These are phyloP conservation scores for Albifimbria verrucaria DNA, from an alignment of 2,329 filamentous ascomycete genomes.

Conservation along the genomic window DNA sequence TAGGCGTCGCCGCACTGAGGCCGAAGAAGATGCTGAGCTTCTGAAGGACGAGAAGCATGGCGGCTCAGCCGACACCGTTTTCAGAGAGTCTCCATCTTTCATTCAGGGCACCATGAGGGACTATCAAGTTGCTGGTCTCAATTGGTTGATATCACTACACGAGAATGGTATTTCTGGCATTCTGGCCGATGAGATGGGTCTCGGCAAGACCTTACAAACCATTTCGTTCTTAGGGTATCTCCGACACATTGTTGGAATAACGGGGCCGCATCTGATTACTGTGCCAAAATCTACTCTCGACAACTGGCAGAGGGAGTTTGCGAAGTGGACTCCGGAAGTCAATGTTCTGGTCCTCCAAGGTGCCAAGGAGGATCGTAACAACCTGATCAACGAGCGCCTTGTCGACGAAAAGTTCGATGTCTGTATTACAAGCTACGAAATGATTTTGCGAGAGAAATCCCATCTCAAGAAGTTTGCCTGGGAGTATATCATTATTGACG, in stretches of 20 bases:
- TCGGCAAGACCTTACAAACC: slow-evolving; percentile 96
- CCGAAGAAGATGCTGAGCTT: slow-evolving; percentile 92
- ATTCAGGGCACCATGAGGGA: slow-evolving; percentile 89
- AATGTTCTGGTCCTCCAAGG: slow-evolving; percentile 93
- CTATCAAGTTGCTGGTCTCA: slow-evolving; percentile 92
- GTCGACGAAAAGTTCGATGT: slow-evolving; percentile 95
- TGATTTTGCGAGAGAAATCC: slow-evolving; percentile 93
- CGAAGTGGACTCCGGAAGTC: slow-evolving; percentile 91
- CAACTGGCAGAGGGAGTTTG: slow-evolving; percentile 97
- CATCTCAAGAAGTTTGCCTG: slow-evolving; percentile 97
- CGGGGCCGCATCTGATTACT: slow-evolving; percentile 83
- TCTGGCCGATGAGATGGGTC: slow-evolving; percentile 95
- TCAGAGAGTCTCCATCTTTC: slow-evolving; percentile 90
- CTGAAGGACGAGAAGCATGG: slow-evolving; percentile 85
- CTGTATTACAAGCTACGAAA: slow-evolving; percentile 97
- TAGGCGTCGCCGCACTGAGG: slow-evolving; percentile 83
- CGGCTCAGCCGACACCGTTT: slow-evolving; percentile 81
- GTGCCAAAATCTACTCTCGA: slow-evolving; percentile 97
- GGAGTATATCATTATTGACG: slow-evolving; percentile 99
- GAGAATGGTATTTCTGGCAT: slow-evolving; percentile 99
- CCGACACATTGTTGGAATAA: slow-evolving; percentile 84
- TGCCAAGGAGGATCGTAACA: slow-evolving; percentile 86
- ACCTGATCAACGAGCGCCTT: slow-evolving; percentile 86
- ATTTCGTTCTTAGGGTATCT: slow-evolving; percentile 96
- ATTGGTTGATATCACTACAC: slow-evolving; percentile 96